Base-by-base conservation (phyloP, 192 early-diverging fungal genomes). In the Coemansia sp. region DNA sequence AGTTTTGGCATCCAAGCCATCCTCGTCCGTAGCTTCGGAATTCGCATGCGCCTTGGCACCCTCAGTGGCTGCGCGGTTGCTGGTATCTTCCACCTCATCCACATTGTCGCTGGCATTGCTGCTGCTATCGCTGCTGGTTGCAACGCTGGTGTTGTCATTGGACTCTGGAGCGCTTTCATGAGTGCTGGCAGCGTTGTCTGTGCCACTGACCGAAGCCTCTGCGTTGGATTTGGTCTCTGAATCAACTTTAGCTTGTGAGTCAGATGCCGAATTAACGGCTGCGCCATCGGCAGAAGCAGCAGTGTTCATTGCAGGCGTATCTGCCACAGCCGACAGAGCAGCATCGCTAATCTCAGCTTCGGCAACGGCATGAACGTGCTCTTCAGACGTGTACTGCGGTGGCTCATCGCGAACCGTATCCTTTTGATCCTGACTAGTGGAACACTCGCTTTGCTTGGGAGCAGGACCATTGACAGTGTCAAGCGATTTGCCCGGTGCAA, bases 1-100 rank as follows among this genome's bases (percentile, higher is more conserved):
- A 11, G 36, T 40, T 28, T 47, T 53, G 23, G 53, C 52, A 40
- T 56, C 58, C 53, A 39, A 44, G 30, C 53, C 48, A 38, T 52
- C 59, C 17, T 55, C 42, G 57, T 60, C 40, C 14, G n/a, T 2
- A 17, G 51, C 41, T 4, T 56, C 63, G 51, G 12, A 39, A 40
- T 20, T 23, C 17, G 8, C 20, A 21, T 11, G 17, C 43, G 14
- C 23, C 17, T 20, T 45, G 41, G 14, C 43, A 11, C 46, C 38
- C 14, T 10, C 2, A 31, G 48, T 15, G 11, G 28, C 26, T 14
- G 30, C 55, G 39, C 34, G 23, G 50, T 31, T 17, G 31, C 21
- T 28, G 23, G 51, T 20, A 6, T 53, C 53, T 9, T 26, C 23
- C 4, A 26, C 23, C 2, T 26, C 23, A 4, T 26, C 23, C 23